These are phyloP conservation scores for Rosa rugosa DNA, from an alignment of 306 rosid genomes.

Conservation along the genomic window DNA sequence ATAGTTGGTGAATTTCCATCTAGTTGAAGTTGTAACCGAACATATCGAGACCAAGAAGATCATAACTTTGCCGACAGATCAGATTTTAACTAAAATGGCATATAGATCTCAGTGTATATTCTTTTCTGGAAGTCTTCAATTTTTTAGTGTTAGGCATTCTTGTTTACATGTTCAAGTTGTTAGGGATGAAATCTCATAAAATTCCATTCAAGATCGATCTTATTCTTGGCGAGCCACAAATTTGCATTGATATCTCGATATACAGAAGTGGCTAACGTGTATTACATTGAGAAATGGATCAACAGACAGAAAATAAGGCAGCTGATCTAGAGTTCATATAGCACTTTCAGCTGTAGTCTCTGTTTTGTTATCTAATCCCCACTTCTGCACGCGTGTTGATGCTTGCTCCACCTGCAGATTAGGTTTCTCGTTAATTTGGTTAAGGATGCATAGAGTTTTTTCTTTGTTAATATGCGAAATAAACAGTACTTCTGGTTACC, in stretches of 20 bases:
- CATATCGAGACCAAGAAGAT: too few species aligned
- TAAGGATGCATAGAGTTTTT: neutral
- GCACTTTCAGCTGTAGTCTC: constrained; percentile 9
- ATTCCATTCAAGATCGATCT: neutral
- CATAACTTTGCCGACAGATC: too few species aligned
- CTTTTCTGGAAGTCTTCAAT: too few species aligned
- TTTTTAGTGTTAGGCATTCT: too few species aligned
- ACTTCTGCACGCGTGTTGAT: constrained; percentile 37
- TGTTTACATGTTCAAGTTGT: too few species aligned
- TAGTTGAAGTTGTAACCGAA: too few species aligned
- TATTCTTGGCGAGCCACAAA: neutral
- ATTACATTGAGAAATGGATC: neutral
- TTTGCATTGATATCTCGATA: neutral
- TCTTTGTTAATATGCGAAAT: neutral
- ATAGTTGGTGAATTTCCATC: too few species aligned
- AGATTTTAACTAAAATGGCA: too few species aligned
- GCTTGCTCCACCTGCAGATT: constrained; percentile 56
- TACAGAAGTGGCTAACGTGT: neutral
- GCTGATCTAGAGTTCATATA: constrained; percentile 17
- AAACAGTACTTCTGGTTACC: constrained; percentile 26
- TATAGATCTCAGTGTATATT: too few species aligned
- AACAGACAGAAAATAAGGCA: neutral
- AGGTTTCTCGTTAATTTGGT: neutral
- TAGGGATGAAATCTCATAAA: too few species aligned
- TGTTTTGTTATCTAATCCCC: constrained; percentile 42